Conservation (phyloP, 2,329 filamentous ascomycete genomes). For the Aspergillus nomiae region DNA sequence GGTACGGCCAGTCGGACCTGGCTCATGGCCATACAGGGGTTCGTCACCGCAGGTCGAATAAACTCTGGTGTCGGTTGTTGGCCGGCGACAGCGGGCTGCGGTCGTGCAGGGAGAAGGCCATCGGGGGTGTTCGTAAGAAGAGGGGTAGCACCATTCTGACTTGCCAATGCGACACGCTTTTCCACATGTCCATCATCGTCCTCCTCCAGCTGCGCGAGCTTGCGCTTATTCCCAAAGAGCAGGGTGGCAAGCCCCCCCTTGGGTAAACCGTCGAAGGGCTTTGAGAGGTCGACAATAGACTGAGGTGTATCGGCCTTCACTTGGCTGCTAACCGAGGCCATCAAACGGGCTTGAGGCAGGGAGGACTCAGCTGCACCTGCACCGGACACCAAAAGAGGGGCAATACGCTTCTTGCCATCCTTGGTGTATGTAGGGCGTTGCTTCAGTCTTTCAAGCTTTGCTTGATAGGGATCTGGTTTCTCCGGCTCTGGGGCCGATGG, state of each 20-base stretch:
- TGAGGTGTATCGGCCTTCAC: constrained; percentile 73
- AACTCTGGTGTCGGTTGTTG: constrained; percentile 75
- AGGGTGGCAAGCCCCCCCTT: constrained; percentile 84
- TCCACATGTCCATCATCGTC: constrained; percentile 69
- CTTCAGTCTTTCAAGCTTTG: constrained; percentile 72
- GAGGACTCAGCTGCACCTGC: constrained; percentile 86
- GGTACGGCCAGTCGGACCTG: constrained; percentile 87
- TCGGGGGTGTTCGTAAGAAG: constrained; percentile 77
- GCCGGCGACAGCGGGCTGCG: constrained; percentile 61
- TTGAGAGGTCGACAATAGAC: constrained; percentile 84
- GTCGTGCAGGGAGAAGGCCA: constrained; percentile 74
- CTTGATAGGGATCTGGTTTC: constrained; percentile 57
- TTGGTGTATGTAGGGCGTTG: constrained; percentile 93
- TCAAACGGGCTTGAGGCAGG: constrained; percentile 82
- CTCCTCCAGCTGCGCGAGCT: constrained; percentile 70
- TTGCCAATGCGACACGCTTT: constrained; percentile 61
- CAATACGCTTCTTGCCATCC: constrained; percentile 94
- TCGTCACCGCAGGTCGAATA: constrained; percentile 83
- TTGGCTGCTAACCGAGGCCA: constrained; percentile 70
- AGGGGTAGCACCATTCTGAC: constrained; percentile 68
- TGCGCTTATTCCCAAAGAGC: constrained; percentile 90
- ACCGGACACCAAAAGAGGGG: constrained; percentile 86
- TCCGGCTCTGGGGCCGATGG: constrained; percentile 37
- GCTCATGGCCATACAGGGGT: constrained; percentile 76
- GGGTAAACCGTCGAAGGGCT: constrained; percentile 89